Conservation (phyloP, 1,284 basidiomycete species). For the Phenoliferia sp. region DNA sequence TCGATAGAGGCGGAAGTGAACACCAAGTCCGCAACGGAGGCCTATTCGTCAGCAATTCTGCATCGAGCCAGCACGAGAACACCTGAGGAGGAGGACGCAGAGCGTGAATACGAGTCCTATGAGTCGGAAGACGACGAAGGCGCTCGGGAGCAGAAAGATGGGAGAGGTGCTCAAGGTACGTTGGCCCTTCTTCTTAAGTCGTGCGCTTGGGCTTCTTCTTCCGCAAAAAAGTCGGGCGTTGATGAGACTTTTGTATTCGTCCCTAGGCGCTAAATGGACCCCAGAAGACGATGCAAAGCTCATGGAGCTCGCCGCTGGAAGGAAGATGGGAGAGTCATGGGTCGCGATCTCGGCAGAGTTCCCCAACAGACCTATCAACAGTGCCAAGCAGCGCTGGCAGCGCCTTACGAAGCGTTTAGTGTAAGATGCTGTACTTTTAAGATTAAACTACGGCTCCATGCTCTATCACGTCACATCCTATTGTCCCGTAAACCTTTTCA, state of each 20-base stretch:
- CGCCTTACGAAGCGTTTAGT: neutral
- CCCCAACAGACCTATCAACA: neutral
- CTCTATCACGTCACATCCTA: neutral
- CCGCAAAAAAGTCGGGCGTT: no score
- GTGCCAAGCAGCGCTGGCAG: constrained; percentile 1
- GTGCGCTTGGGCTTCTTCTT: neutral
- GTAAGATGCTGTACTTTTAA: neutral
- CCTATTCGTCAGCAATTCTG: no score
- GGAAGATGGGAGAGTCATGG: neutral
- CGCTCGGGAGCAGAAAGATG: neutral
- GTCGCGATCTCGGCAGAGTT: neutral
- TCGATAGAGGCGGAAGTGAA: neutral
- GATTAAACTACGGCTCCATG: neutral
- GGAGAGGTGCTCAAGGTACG: neutral
- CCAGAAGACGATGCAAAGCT: neutral
- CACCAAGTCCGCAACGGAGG: neutral
- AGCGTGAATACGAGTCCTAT: neutral
- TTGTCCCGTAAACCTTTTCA: neutral
- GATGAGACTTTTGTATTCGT: no score
- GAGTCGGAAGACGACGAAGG: neutral
- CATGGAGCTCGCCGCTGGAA: neutral
- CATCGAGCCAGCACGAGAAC: no score
- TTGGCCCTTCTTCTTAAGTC: neutral
- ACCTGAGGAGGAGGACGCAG: no score
- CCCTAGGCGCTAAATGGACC: neutral